Base-by-base conservation (phyloP, 192 early-diverging fungal species). In the Podila epicladia region DNA sequence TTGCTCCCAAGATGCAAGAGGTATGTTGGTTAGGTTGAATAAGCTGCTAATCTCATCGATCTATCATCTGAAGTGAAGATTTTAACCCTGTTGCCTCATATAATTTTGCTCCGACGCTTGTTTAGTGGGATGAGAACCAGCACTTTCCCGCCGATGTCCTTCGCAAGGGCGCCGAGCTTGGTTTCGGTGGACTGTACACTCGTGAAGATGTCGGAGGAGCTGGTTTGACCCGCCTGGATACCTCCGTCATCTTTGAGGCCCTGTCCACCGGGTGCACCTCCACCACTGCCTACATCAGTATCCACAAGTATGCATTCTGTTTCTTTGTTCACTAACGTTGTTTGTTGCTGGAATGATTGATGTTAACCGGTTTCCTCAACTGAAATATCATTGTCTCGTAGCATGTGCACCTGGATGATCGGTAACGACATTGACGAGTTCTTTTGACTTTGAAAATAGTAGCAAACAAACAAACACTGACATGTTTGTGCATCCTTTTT, bases 361-460 rank as follows among this genome's bases (percentile, higher is more conserved):
- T 28, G n/a, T 32, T 62, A 11, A 62, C 60, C 31, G 13, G n/a
- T 11, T 5, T 29, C 20, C 26, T 17, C 32, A 19, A 13, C 32
- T 62, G 60, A 31, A 33, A 62, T 35, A 20, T 58, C 24, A 4
- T 9, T 22, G 13, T 15, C 4, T 28, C 28, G 12, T 62, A 80
- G 77, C 75, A 88, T 86, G 88, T 80, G 78, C 48, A 65, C 87
- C 20, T 90, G 88, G 88, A 90, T 90, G 86, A 85, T 90, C 45
- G 87, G 86, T 76, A 71, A 65, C 61, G 9, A 2, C 5, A 57
- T 4, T 9, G 28, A 45, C 13, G 17, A 15, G 41, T 45, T 8
- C 41, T 45, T 41, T 45, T 55, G 53, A 26, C n/a, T 24, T 2
- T n/a, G 22, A 24, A n/a, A 20, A 55, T 55, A 55, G 2, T 24